Percentiles rank a stretch among this genome's conserved stretches.
Evolutionary conservation across 805 yeast species (phyloP).

Genomic region (Pichia rugopelliculosa): DNA sequence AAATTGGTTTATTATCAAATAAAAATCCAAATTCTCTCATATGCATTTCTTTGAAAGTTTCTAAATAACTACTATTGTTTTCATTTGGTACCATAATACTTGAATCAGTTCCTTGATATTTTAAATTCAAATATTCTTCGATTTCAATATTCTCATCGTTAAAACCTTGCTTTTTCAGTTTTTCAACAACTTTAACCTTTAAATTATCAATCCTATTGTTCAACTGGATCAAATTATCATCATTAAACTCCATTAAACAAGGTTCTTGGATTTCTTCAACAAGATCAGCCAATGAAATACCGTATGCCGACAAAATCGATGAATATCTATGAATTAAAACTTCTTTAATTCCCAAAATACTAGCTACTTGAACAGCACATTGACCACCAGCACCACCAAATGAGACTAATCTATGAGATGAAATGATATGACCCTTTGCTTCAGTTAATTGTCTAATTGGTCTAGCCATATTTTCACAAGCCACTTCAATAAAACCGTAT

Average conservation of each 20-base stretch:
- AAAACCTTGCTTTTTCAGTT: slow-evolving; percentile 49
- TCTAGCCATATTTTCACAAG: slow-evolving; percentile 85
- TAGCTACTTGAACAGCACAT: slow-evolving; percentile 74
- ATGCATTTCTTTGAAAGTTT: slow-evolving; percentile 48
- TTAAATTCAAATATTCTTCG: slow-evolving; percentile 66
- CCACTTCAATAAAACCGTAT: slow-evolving; percentile 72
- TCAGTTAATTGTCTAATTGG: slow-evolving; percentile 82
- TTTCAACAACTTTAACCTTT: slow-evolving; percentile 32
- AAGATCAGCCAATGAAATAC: slow-evolving; percentile 81
- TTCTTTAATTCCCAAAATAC: slow-evolving; percentile 56
- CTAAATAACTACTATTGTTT: slow-evolving; percentile 27
- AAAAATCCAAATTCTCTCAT: slow-evolving; percentile 68
- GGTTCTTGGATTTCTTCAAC: slow-evolving; percentile 78
- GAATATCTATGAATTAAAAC: slow-evolving; percentile 76
- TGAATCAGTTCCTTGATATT: slow-evolving; percentile 88
- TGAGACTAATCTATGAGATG: slow-evolving; percentile 66
- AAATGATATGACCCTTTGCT: slow-evolving; percentile 65
- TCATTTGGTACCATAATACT: slow-evolving; percentile 55
- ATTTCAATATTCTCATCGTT: slow-evolving; percentile 34
- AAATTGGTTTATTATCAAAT: slow-evolving; percentile 41
- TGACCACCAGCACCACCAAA: slow-evolving; percentile 97
- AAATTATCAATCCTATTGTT: slow-evolving; percentile 40
- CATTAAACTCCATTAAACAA: slow-evolving; percentile 38
- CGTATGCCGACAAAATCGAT: slow-evolving; percentile 79
- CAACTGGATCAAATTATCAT: slow-evolving; percentile 28